Evolutionary conservation across 768 basidiomycete genomes (phyloP).

Genomic region (Suillus variegatus): DNA sequence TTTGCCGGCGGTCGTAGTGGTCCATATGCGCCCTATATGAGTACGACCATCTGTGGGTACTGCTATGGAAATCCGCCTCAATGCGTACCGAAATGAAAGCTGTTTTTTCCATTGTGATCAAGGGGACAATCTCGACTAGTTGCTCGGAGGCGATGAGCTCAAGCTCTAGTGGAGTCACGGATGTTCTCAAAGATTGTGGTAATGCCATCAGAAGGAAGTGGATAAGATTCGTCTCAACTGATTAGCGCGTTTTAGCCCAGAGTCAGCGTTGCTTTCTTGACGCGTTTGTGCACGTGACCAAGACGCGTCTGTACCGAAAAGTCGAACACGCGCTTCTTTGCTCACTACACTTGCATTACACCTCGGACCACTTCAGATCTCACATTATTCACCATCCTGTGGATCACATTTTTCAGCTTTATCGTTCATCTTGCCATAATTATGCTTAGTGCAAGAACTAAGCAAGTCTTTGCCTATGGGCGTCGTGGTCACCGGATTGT

Average conservation of each 20-base stretch:
- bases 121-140: slow-evolving; percentile 81
- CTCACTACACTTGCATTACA: not conserved
- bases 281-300: slow-evolving; percentile 5
- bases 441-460: slow-evolving; percentile 65
- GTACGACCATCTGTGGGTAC: not conserved
- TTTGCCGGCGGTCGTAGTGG: slow-evolving; percentile 88
- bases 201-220: slow-evolving; percentile 61
- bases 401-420: not conserved
- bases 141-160: slow-evolving; percentile 88
- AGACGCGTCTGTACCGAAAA: slow-evolving; percentile 3
- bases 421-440: slow-evolving; percentile 3
- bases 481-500: slow-evolving; percentile 64
- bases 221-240: not conserved
- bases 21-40: slow-evolving; percentile 80
- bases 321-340: slow-evolving; percentile 3
- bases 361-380: not conserved
- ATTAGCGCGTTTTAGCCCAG: not conserved
- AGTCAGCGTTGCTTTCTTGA: not conserved
- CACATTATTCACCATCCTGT: not conserved
- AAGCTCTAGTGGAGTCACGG: slow-evolving; percentile 81
- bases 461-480: slow-evolving; percentile 67
- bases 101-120: slow-evolving; percentile 88
- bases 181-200: slow-evolving; percentile 66
- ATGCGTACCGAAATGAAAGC: slow-evolving; percentile 78
- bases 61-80: not conserved